Evolutionary conservation across 495 filamentous ascomycete genomes (phyloP).

Genomic region (Margaritispora aquatica): DNA sequence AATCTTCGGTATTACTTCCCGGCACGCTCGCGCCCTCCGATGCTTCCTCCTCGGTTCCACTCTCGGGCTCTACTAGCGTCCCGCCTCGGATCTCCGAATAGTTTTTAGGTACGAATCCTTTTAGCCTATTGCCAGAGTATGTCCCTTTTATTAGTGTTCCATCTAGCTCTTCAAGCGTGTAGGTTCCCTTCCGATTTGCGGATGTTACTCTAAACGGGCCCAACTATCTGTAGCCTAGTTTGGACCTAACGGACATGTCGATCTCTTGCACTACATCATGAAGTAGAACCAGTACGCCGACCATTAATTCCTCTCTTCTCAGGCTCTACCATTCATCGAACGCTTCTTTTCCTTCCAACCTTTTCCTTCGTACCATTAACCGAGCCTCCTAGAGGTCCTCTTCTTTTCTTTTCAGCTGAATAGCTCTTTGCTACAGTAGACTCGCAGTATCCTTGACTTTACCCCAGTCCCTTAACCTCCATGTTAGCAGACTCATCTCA

Average conservation of each 20-base stretch:
- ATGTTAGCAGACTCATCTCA: not conserved
- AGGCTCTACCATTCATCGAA: not conserved
- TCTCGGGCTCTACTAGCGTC: not conserved
- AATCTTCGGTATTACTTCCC: too few relatives aligned
- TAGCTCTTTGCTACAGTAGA: not conserved
- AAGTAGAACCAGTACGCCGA: not conserved
- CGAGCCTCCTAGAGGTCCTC: not conserved
- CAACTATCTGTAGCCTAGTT: not conserved
- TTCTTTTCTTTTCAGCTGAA: not conserved
- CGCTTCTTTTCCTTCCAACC: not conserved
- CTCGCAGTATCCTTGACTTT: not conserved
- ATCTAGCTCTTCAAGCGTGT: too few relatives aligned
- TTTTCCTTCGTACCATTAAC: not conserved
- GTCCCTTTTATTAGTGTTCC: not conserved
- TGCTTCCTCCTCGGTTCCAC: not conserved
- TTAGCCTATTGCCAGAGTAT: not conserved
- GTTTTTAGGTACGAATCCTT: not conserved
- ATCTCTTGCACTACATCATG: not conserved
- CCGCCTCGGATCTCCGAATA: not conserved
- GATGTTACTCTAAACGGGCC: not conserved
- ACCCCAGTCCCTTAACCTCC: not conserved
- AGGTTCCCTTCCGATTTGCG: not conserved
- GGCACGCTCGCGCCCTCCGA: not conserved
- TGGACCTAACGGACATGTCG: not conserved
- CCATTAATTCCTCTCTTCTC: not conserved